Conservation (phyloP, 1,284 basidiomycete genomes). For the Ceratobasidium sp. region DNA sequence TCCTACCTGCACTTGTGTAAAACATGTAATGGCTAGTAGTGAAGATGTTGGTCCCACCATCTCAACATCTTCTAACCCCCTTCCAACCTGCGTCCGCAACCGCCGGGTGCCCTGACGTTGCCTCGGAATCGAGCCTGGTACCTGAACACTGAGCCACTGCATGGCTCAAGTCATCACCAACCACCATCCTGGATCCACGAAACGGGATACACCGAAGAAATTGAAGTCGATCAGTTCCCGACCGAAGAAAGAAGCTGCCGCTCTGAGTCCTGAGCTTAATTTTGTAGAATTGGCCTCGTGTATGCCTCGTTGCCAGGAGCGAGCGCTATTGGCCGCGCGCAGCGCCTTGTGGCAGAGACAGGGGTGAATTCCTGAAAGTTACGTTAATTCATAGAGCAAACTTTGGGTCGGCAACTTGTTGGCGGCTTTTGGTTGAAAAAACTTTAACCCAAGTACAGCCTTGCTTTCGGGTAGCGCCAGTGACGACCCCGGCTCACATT, state of each 20-base stretch:
- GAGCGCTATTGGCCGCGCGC: not conserved
- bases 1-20: not conserved
- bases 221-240: not conserved
- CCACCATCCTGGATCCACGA: not conserved
- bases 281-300: not conserved
- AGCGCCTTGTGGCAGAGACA: not conserved
- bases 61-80: not conserved
- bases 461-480: not conserved
- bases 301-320: not conserved
- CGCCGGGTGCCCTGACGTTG: not conserved
- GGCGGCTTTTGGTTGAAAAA: not conserved
- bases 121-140: not conserved
- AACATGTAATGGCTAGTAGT: not conserved
- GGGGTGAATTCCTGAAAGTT: not conserved
- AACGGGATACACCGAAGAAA: not conserved
- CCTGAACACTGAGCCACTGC: slow-evolving; percentile 14
- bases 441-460: not conserved
- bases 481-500: not conserved
- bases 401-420: not conserved
- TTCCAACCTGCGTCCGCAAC: not conserved
- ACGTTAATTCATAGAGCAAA: not conserved
- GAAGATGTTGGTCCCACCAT: not conserved
- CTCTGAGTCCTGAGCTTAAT: not conserved
- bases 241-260: not conserved
- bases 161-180: not conserved